Base-by-base conservation (phyloP, 192 early-diverging fungal genomes). In the Spizellomyces punctatus region DNA sequence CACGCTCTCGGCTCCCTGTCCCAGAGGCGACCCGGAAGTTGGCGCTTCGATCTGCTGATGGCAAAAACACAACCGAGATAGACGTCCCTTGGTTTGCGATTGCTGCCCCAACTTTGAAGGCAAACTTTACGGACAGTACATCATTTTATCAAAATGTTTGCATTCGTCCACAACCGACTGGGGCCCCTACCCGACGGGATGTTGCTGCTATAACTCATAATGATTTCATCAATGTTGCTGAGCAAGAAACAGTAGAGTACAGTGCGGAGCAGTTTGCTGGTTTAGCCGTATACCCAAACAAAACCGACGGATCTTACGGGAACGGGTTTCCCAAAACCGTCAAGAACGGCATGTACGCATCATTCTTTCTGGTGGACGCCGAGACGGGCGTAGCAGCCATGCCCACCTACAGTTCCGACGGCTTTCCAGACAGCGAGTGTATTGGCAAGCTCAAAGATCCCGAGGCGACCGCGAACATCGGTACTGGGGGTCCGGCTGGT, bases 401-500 rank as follows among this genome's bases (percentile, higher is more conserved):
- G 10, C 71, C 71, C 17, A 72, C 71, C 7, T 72, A 60, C 58
- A 27, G 46, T 41, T 54, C 47, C 42, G 46, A 64, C 62, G 71
- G 62, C 12, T 36, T 36, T 8, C 16, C 42, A 8, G 71, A 63
- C 17, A n/a, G 19, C 10, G 16, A 19, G 16, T 72, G 71, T 45
- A 46, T 14, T 14, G 62, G 22, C 6, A 27, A 19, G 10, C 22
- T 72, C 12, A n/a, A 49, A 8, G 71, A 72, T 63, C 50, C 50
- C 41, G 60, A 56, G 16, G 71, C 62, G 10, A 64, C 52, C 10
- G 71, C 71, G 46, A 57, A 49, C 48, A 72, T 72, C n/a, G 71
- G 71, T 2, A 72, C 71, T 2, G 71, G 71, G 5, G 71, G 71
- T 42, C 71, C 71, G 7, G 71, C 71, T 14, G 71, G 71, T n/a